Evolutionary conservation across 106 monocot genomes (phyloP), one percentile per base, ranked within the genome.

Genomic region (Acanthochlamys bracteata): DNA sequence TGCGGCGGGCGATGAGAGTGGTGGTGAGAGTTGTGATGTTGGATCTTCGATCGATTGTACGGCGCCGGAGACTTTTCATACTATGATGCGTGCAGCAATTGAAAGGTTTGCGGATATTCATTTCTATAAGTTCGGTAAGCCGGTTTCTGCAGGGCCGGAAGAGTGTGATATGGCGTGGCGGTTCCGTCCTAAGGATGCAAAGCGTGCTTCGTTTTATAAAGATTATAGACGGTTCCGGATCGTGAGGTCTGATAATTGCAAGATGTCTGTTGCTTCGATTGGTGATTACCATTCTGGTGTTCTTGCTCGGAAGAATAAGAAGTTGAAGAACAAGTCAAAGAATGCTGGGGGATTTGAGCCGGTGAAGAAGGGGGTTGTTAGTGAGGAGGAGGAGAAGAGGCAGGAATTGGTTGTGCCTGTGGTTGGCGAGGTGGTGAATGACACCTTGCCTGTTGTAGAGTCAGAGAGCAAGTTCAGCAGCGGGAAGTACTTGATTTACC

Each of bases 111-210:
- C 40, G 17, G 76, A 79, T 47, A 33, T 79, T 43, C 94, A 84
- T 39, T 94, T 94, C 69, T 81, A 89, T 66, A 75, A 76, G 63
- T 86, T 94, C 53, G 89, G 94, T 4, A 86, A 90, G 68, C 84
- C 94, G 10, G 75, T 61, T 11, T 24, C 16, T 24, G 74, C 61
- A 17, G 74, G 4, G 11, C 20, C 55, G 40, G 60, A 33, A n/a
- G 69, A 78, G 22, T 84, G 89, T 64, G 83, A 82, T 74, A 69
- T 83, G 65, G 71, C 81, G n/a, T 76, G 77, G 89, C 73, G 84
- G 33, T 77, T 95, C 76, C 83, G 86, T 43, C 90, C 95, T 24
- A 79, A 80, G 56, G 82, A 82, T 25, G 78, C 75, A 2, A 71
- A 79, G 60, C 71, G 84, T 21, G 73, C 77, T 13, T 72, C 75